These are phyloP conservation scores for Stentor coeruleus DNA, from an alignment of 73 alveolate genomes.

Conservation along the genomic window DNA sequence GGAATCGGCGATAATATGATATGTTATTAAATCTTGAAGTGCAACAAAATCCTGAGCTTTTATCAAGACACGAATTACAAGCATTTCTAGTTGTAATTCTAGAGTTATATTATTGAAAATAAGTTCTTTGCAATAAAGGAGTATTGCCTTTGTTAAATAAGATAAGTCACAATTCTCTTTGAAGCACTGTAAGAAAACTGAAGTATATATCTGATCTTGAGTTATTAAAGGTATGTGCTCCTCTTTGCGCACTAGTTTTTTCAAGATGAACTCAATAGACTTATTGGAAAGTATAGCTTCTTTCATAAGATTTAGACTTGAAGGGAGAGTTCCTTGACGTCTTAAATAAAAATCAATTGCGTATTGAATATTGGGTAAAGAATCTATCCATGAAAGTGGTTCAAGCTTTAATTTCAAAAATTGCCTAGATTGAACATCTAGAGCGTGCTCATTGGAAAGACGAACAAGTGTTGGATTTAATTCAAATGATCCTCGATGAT, in stretches of 20 bases:
- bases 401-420: not conserved
- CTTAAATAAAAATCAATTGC: not conserved
- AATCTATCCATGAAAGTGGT: not conserved
- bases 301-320: not conserved
- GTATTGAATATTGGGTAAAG: not conserved
- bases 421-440: not conserved
- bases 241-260: not conserved
- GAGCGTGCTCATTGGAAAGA: not conserved
- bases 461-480: not conserved
- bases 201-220: not conserved
- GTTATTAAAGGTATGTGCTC: not conserved
- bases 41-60: not conserved
- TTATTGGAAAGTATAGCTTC: no score
- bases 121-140: not conserved
- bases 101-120: not conserved
- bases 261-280: not conserved
- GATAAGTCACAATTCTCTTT: not conserved
- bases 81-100: not conserved
- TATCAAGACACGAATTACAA: not conserved
- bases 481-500: slow-evolving; percentile 1
- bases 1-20: not conserved
- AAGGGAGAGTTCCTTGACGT: not conserved
- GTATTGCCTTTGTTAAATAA: not conserved
- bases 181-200: not conserved
- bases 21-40: not conserved